Percentiles rank a stretch among this genome's conserved stretches.
phyloP scores from a whole-genome alignment of 106 monocot genomes.

The Narthecium ossifragum region DNA sequence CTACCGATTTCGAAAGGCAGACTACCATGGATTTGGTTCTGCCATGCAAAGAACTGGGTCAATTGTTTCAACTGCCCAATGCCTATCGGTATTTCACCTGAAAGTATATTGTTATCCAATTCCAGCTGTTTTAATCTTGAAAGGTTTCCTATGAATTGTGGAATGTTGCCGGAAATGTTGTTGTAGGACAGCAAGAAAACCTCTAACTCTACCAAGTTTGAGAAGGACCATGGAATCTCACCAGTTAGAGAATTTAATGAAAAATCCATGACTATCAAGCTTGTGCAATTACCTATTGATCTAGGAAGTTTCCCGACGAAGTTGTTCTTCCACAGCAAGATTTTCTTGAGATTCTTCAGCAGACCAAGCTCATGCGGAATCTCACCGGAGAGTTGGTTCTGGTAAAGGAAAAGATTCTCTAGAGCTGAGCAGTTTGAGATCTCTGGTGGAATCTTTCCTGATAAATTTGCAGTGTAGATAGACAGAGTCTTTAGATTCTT shows the following conservation, averaged over 20 bases:
- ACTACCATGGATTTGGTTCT: conserved; percentile 13
- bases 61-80: conserved; percentile 14
- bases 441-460: conserved; percentile 9
- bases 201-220: not conserved
- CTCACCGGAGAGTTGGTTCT: conserved; percentile 10
- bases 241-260: conserved; percentile 14
- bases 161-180: conserved; percentile 18
- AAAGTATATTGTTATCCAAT: conserved; percentile 14
- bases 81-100: conserved; percentile 5
- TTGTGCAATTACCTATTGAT: conserved; percentile 11
- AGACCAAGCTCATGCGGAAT: conserved; percentile 4
- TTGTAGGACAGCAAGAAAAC: conserved; percentile 15
- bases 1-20: conserved; percentile 2
- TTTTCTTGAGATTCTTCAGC: conserved; percentile 9
- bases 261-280: conserved; percentile 6
- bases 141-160: conserved; percentile 9
- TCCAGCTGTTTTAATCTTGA: conserved; percentile 6
- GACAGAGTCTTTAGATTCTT: conserved; percentile 13
- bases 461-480: conserved; percentile 10
- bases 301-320: conserved; percentile 3
- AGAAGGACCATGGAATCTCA: conserved; percentile 8
- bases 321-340: conserved; percentile 15
- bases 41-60: conserved; percentile 26
- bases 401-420: conserved; percentile 17
- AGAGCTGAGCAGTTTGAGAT: conserved; percentile 15